Evolutionary conservation across 1,284 basidiomycete species (phyloP), one percentile per base, ranked within the genome.

Genomic region (Tilletia indica): DNA sequence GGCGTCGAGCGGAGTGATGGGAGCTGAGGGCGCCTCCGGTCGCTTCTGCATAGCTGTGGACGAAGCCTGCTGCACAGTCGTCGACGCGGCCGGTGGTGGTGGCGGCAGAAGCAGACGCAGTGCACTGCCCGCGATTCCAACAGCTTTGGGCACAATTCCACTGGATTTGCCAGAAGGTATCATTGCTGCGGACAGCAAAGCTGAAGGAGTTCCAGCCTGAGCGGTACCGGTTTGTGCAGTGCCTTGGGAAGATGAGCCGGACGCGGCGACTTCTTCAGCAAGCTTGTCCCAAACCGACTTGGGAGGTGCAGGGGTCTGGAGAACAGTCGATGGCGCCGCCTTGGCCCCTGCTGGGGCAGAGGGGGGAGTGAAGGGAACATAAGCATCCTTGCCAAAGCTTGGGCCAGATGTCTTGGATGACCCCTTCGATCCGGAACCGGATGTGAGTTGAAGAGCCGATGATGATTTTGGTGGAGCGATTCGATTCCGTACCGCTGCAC

Each of bases 251-350:
- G 42, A 45, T 45, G 42, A 45, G 6, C 61, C 61, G 9, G 34
- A 34, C 11, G 61, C 8, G 9, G 61, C 61, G 14, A 64, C 61
- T 64, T 64, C 61, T 21, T 64, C 61, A 14, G 61, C 61, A 16
- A 64, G 61, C 34, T 64, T 64, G 61, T 64, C 61, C 61, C 61
- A 64, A 14, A 64, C 61, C 61, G 61, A 38, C 14, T 39, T 64
- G 9, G 61, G 38, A 42, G 61, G 31, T 38, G 61, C 14, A 16
- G 61, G 61, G 6, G 36, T 39, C 36, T 64, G 31, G 34, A 36
- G 36, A 34, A 64, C 36, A 9, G 61, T 39, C 6, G 56, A 25
- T 5, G 61, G 61, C 3, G 34, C 61, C 16, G 31, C n/a, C 34
- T 64, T 64, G 12, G 12, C 14, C 9, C 9, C 34, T 42, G 31